Evolutionary conservation across 495 filamentous ascomycete genomes (phyloP).

Genomic region (Aspergillus hancockii): DNA sequence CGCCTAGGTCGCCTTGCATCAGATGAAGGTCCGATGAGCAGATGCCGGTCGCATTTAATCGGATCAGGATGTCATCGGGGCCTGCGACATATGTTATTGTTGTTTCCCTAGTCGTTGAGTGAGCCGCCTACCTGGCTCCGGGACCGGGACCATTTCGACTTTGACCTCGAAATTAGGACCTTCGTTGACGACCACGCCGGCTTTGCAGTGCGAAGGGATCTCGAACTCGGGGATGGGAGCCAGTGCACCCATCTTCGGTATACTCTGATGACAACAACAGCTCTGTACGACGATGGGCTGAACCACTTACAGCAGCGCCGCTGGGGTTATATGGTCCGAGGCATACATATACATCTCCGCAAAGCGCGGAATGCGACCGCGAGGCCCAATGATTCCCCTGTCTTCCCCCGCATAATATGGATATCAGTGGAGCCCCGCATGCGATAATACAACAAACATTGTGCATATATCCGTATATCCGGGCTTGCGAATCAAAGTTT

Average conservation of each 20-base stretch:
- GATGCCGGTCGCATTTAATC: conserved; percentile 48
- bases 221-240: conserved; percentile 20
- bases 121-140: conserved; percentile 43
- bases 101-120: neutral
- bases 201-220: conserved; percentile 55
- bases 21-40: conserved; percentile 53
- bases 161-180: conserved; percentile 54
- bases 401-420: neutral
- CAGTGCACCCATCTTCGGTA: conserved; percentile 5
- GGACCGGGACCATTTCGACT: conserved; percentile 53
- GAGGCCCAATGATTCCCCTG: neutral
- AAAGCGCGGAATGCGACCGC: neutral
- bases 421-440: neutral
- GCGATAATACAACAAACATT: neutral
- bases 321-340: neutral
- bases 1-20: conserved; percentile 46
- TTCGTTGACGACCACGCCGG: conserved; percentile 54
- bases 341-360: neutral
- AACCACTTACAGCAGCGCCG: neutral
- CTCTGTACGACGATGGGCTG: neutral
- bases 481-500: neutral
- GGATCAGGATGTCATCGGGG: conserved; percentile 48
- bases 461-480: conserved; percentile 2
- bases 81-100: conserved; percentile 23
- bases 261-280: neutral